Evolutionary conservation across 2,329 filamentous ascomycete genomes (phyloP).

Genomic region (Fusarium fracticaudum): DNA sequence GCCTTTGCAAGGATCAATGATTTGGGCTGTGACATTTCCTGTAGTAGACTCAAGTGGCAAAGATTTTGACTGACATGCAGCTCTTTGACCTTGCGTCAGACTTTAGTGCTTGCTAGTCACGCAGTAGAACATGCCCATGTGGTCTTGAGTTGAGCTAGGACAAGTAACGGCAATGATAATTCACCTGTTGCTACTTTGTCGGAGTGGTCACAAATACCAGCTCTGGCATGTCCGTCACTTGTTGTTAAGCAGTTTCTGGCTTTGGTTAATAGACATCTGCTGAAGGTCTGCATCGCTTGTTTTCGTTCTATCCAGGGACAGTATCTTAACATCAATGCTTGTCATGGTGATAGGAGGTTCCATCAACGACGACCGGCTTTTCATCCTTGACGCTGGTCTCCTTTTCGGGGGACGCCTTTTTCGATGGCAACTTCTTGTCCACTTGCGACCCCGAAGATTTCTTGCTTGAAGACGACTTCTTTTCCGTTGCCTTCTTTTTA

Average conservation of each 20-base stretch:
- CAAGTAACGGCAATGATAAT: background rate
- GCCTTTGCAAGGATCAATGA: background rate
- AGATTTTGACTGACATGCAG: background rate
- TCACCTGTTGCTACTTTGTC: background rate
- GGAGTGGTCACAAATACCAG: background rate
- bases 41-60: background rate
- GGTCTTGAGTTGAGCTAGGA: background rate
- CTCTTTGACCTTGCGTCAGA: background rate
- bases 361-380: slow-evolving; percentile 32
- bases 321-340: background rate
- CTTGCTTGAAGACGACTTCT: slow-evolving; percentile 15
- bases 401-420: slow-evolving; percentile 7
- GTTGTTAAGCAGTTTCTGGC: background rate
- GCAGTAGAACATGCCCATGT: background rate
- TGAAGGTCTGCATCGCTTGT: background rate
- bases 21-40: background rate
- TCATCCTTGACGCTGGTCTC: slow-evolving; percentile 13
- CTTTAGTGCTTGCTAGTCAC: background rate
- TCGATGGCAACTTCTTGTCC: slow-evolving; percentile 23
- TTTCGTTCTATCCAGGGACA: background rate
- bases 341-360: slow-evolving; percentile 21
- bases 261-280: background rate
- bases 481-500: slow-evolving; percentile 20
- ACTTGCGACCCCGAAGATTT: slow-evolving; percentile 6
- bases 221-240: background rate